These are phyloP conservation scores for Proliferodiscus dingleyae DNA, from an alignment of 2,329 filamentous ascomycete species.

Conservation along the genomic window DNA sequence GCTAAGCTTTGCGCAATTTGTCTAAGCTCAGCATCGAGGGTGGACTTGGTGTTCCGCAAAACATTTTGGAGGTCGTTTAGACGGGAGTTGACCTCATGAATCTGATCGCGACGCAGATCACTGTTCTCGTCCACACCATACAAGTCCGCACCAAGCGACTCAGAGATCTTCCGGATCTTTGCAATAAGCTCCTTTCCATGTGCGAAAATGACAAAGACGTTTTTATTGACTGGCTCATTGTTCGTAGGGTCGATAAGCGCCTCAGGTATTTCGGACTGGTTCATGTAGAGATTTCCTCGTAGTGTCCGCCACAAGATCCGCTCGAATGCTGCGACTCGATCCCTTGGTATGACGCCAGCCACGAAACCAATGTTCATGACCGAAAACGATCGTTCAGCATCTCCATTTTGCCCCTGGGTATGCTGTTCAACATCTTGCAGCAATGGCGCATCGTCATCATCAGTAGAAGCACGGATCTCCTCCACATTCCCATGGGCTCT, in stretches of 20 bases:
- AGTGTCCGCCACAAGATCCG: conserved; percentile 96
- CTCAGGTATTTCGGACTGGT: conserved; percentile 96
- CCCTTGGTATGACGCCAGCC: conserved; percentile 87
- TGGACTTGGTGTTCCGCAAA: conserved; percentile 89
- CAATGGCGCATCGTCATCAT: conserved; percentile 83
- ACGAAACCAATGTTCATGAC: conserved; percentile 99
- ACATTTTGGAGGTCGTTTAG: conserved; percentile 89
- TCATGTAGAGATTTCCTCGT: conserved; percentile 98
- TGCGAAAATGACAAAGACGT: conserved; percentile 98
- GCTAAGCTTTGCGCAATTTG: conserved; percentile 90
- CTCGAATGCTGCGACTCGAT: conserved; percentile 92
- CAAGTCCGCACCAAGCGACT: conserved; percentile 90
- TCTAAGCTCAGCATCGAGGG: conserved; percentile 84
- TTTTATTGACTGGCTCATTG: conserved; percentile 92
- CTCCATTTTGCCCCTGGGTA: conserved; percentile 55
- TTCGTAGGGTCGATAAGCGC: conserved; percentile 84
- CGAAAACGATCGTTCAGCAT: conserved; percentile 79
- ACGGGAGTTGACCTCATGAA: conserved; percentile 94
- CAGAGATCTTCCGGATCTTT: conserved; percentile 98
- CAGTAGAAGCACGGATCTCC: conserved; percentile 86
- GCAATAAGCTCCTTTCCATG: conserved; percentile 97
- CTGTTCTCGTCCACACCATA: conserved; percentile 98
- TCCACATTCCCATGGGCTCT: conserved; percentile 93
- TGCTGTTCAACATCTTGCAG: conserved; percentile 90
- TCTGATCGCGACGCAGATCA: conserved; percentile 89